A percentile compares a stretch with the other conserved stretches of the same genome.
phyloP scores from a whole-genome alignment of 441 rosid species.

The Omphalea diandra region DNA sequence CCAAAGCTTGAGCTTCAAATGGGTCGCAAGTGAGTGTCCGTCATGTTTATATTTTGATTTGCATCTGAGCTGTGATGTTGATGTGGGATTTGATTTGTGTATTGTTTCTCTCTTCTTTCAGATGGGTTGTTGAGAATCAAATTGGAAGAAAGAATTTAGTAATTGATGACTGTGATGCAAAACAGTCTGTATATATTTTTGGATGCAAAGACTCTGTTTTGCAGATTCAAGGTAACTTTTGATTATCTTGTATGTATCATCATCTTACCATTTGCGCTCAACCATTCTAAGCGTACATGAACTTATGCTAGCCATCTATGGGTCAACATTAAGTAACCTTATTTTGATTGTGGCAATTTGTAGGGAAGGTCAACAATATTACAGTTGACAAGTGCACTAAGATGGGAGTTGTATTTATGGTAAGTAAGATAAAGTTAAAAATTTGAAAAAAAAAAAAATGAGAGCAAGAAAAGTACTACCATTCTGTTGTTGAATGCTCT shows the following conservation, averaged over 20 bases:
- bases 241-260: not conserved
- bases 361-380: slow-evolving; percentile 97
- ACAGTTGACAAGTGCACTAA: slow-evolving; percentile 94
- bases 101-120: slow-evolving; percentile 29
- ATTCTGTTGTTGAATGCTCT: slow-evolving; percentile 10
- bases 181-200: slow-evolving; percentile 83
- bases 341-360: slow-evolving; percentile 28
- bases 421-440: slow-evolving; percentile 37
- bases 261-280: not conserved
- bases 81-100: slow-evolving; percentile 9
- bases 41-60: slow-evolving; percentile 13
- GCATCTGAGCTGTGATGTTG: slow-evolving; percentile 5
- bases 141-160: slow-evolving; percentile 77
- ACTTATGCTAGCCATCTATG: not conserved
- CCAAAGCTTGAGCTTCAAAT: slow-evolving; percentile 94
- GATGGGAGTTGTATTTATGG: slow-evolving; percentile 85
- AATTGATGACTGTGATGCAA: slow-evolving; percentile 89
- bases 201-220: slow-evolving; percentile 98
- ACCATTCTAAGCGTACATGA: not conserved
- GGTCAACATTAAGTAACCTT: slow-evolving; percentile 3
- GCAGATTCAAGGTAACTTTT: slow-evolving; percentile 76
- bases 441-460: not conserved
- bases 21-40: slow-evolving; percentile 86
- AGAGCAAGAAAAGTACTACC: not conserved
- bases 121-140: slow-evolving; percentile 98